Evolutionary conservation across 495 filamentous ascomycete genomes (phyloP), one percentile per base, ranked within the genome.

Genomic region (Penicillium argentinense): DNA sequence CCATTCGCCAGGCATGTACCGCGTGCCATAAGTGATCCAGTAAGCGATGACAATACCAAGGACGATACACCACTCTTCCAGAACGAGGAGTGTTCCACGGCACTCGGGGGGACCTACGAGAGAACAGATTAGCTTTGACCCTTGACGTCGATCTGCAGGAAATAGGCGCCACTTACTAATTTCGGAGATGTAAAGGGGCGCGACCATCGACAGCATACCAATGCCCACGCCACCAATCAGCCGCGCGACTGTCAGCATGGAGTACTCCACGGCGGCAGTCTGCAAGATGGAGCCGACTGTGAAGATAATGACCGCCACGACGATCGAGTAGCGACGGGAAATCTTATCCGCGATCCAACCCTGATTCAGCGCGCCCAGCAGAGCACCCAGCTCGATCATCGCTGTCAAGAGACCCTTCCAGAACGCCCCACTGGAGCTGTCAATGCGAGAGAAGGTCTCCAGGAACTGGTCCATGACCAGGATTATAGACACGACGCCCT

Each of bases 181-280:
- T 47, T 83, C 78, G 2, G 74, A 72, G 26, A 80, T 78, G 46
- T 84, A 82, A 41, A 84, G 58, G 0, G 74, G 74, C 23, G 72
- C 73, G 16, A 77, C 73, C 74, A 77, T 77, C 9, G 65, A 69
- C 36, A 75, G 51, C 78, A 79, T 80, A 28, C 80, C 80, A 48
- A 85, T 80, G 0, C 78, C 81, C 8, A 81, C 37, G 37, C 81
- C 81, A n/a, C 79, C 81, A 50, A 85, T 76, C 21, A 81, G 62
- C n/a, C 81, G 68, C 4, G 75, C 81, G n/a, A 77, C 68, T 1
- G 69, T 72, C 43, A 85, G 60, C 79, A 84, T 83, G 3, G 73
- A 66, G 52, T 79, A 82, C 21, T 77, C 64, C 4, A 74, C 54
- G 0, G 81, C 67, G 24, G 70, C 76, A 21, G 79, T 80, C 52